phyloP scores from a whole-genome alignment of 306 rosid species.

The Prunus mira region DNA sequence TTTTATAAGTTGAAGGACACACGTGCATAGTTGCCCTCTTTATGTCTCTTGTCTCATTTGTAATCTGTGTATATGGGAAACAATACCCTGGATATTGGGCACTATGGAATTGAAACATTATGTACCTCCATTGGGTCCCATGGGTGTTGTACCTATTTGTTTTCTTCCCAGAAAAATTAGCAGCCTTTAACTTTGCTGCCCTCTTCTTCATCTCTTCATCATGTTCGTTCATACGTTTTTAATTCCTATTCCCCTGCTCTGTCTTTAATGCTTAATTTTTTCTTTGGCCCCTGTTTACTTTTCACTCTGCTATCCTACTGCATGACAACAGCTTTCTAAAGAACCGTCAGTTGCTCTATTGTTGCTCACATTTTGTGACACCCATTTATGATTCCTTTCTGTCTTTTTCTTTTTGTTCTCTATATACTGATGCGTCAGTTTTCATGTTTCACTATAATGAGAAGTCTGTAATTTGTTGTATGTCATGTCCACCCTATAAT shows the following conservation, averaged over 20 bases:
- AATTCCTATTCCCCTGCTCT: not conserved
- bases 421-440: too few relatives aligned
- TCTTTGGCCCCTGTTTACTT: not conserved
- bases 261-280: not conserved
- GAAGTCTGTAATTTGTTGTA: too few relatives aligned
- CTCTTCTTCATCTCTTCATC: not conserved
- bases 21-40: not conserved
- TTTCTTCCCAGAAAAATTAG: not conserved
- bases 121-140: not conserved
- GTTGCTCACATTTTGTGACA: not conserved
- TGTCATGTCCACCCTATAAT: too few relatives aligned
- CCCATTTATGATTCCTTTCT: not conserved
- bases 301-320: not conserved
- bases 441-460: too few relatives aligned
- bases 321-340: not conserved
- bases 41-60: not conserved
- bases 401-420: not conserved
- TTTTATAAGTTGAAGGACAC: not conserved
- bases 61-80: not conserved
- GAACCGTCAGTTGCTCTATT: not conserved
- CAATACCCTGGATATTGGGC: not conserved
- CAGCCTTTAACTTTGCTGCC: not conserved
- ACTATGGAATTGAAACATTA: not conserved
- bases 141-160: not conserved
- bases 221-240: not conserved